These are phyloP conservation scores for Panicum miliaceum DNA, from an alignment of 176 grass and related monocot genomes.

Conservation along the genomic window DNA sequence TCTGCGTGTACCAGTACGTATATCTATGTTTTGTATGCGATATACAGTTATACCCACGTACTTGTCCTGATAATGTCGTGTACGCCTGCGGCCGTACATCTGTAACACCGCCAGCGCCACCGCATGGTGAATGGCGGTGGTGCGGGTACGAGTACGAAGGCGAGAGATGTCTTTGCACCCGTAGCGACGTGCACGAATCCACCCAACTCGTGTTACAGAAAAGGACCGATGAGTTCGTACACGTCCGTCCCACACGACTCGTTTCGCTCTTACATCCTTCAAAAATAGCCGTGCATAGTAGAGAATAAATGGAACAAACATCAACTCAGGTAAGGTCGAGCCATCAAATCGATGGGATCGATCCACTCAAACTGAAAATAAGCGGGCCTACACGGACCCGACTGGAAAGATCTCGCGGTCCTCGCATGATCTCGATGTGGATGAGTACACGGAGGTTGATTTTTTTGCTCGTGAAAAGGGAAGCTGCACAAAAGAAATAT, in stretches of 20 bases:
- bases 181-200: too few relatives aligned
- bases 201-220: neutral
- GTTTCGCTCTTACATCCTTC: neutral
- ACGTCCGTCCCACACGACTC: neutral
- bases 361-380: neutral
- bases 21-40: neutral
- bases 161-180: too few relatives aligned
- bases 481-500: too few relatives aligned
- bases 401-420: conserved; percentile 21
- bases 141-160: neutral
- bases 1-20: too few relatives aligned
- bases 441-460: neutral
- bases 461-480: neutral
- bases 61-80: neutral
- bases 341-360: conserved; percentile 25
- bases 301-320: neutral
- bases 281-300: too few relatives aligned
- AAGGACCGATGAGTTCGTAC: neutral
- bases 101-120: neutral
- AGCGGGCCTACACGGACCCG: neutral
- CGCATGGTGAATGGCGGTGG: neutral
- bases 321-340: neutral
- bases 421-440: neutral
- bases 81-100: neutral
- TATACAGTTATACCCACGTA: too few relatives aligned